Percentiles rank a stretch among this genome's conserved stretches.
These are phyloP conservation scores for Aspergillus proliferans DNA, from an alignment of 2,329 filamentous ascomycete species.

Conservation along the genomic window DNA sequence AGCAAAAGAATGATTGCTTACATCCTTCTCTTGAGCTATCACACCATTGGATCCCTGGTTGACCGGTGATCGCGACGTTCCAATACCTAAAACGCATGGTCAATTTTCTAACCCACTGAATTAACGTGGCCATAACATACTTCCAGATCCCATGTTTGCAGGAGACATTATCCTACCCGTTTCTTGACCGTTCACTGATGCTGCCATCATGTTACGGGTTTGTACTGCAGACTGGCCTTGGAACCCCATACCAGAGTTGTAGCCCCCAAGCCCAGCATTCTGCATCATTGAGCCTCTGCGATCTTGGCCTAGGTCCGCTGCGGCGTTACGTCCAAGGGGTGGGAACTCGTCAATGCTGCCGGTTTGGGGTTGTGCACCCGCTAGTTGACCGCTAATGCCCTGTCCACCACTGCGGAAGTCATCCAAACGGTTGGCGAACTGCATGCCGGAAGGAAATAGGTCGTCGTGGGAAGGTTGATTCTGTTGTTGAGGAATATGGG, in stretches of 20 bases:
- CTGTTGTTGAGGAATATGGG: conserved; percentile 37
- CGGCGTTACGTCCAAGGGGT: conserved; percentile 49
- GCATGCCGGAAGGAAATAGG: conserved; percentile 41
- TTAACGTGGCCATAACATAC: conserved; percentile 15
- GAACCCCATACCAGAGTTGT: conserved; percentile 36
- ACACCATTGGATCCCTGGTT: conserved; percentile 39
- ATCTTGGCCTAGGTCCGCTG: conserved; percentile 47
- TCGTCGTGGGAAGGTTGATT: conserved; percentile 45
- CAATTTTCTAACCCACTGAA: conserved; percentile 4
- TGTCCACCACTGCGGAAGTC: conserved; percentile 55
- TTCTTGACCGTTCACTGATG: conserved; percentile 34
- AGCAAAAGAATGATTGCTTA: conserved; percentile 10
- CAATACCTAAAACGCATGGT: conserved; percentile 25
- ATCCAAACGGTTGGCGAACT: conserved; percentile 48
- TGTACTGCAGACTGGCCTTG: conserved; percentile 33
- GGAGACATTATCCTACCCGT: conserved; percentile 31
- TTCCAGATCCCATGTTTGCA: conserved; percentile 19
- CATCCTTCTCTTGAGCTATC: conserved; percentile 38
- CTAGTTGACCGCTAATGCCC: conserved; percentile 47
- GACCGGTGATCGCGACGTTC: conserved; percentile 37
- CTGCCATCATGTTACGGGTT: conserved; percentile 24
- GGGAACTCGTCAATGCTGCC: conserved; percentile 57
- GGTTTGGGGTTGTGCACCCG: conserved; percentile 47
- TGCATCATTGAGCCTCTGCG: conserved; percentile 47
- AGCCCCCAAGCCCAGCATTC: conserved; percentile 40